A percentile compares a stretch with the other conserved stretches of the same genome.
These are phyloP conservation scores for Rhizophora mangle DNA, from an alignment of 345 rosid species.

Conservation along the genomic window DNA sequence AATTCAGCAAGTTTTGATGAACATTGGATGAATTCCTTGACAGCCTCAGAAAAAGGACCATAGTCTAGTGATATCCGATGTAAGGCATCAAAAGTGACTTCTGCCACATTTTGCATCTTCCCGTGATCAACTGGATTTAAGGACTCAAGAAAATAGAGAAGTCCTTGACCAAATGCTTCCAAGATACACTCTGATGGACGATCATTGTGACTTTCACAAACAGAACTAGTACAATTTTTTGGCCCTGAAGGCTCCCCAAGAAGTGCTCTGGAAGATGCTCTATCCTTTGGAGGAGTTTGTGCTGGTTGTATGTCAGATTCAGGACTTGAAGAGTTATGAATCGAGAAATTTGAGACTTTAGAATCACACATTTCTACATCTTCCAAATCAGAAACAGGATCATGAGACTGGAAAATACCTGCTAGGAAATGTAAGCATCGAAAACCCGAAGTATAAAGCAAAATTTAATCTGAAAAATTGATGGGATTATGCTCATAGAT, in stretches of 20 bases:
- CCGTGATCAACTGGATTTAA: conserved; percentile 7
- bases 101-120: conserved; percentile 8
- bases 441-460: not conserved
- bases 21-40: conserved; percentile 1
- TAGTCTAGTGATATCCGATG: not conserved
- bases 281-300: conserved; percentile 11
- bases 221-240: not conserved
- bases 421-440: not conserved
- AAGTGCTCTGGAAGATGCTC: conserved; percentile 13
- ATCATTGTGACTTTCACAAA: not conserved
- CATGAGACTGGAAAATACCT: conserved; percentile 16
- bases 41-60: not conserved
- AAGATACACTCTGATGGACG: not conserved
- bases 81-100: not conserved
- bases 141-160: conserved; percentile 4
- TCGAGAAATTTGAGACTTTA: conserved; percentile 6
- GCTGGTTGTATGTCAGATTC: conserved; percentile 5
- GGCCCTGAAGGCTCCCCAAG: conserved; percentile 6
- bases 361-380: not conserved
- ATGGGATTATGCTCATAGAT: not conserved
- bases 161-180: not conserved
- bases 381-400: conserved; percentile 9
- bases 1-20: not conserved
- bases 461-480: not conserved
- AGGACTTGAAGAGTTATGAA: not conserved